A percentile compares a stretch with the other conserved stretches of the same genome.
Conservation (phyloP, 2,329 filamentous ascomycete genomes). For the Gremmenia infestans region DNA sequence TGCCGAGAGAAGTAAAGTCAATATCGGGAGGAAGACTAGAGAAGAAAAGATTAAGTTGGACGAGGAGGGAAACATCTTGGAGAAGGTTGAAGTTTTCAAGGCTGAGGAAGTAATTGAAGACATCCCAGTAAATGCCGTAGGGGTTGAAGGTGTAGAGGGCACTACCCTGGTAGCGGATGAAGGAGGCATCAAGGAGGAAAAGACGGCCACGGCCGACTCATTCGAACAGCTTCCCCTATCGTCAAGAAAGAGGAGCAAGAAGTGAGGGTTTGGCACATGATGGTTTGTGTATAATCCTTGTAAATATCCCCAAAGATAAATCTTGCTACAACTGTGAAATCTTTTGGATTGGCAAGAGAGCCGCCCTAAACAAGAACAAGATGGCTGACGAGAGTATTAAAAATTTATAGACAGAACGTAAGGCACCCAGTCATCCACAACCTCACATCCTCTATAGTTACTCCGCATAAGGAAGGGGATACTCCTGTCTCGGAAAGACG, state of each 20-base stretch:
- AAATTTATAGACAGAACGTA: too few relatives aligned
- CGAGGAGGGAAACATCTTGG: conserved; percentile 29
- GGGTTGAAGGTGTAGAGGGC: conserved; percentile 7
- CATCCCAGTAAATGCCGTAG: conserved; percentile 16
- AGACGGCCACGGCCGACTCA: conserved; percentile 9
- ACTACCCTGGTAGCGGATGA: background rate
- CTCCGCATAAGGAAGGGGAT: too few relatives aligned
- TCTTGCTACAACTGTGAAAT: too few relatives aligned
- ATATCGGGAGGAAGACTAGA: conserved; percentile 49
- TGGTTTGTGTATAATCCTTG: background rate
- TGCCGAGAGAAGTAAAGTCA: conserved; percentile 61
- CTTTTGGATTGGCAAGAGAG: too few relatives aligned
- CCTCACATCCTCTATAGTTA: too few relatives aligned
- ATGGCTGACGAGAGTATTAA: too few relatives aligned
- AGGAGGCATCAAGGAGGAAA: conserved; percentile 12
- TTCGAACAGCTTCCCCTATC: conserved; percentile 10
- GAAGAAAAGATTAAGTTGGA: conserved; percentile 33
- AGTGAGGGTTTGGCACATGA: background rate
- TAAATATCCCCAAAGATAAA: background rate
- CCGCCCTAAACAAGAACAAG: too few relatives aligned
- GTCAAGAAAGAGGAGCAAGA: conserved; percentile 1
- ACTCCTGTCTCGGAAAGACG: too few relatives aligned
- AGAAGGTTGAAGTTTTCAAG: conserved; percentile 32
- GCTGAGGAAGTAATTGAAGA: conserved; percentile 34
- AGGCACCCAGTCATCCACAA: too few relatives aligned